These are phyloP conservation scores for Alectoria sarmentosa DNA, from an alignment of 495 filamentous ascomycete species.

Conservation along the genomic window DNA sequence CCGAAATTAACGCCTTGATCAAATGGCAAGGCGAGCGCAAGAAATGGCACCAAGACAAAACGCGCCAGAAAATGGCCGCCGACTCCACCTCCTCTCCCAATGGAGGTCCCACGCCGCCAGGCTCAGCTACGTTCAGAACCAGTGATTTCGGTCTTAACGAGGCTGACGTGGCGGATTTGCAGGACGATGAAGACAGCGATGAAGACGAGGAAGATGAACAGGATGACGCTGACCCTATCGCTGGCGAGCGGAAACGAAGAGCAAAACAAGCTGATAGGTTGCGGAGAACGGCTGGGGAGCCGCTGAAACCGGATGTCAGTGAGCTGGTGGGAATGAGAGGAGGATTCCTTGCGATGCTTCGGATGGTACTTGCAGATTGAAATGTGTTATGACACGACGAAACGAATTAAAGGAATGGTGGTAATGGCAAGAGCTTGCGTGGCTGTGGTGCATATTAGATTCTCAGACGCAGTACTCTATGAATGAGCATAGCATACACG, in stretches of 20 bases:
- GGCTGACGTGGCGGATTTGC: slow-evolving; percentile 27
- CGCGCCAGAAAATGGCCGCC: slow-evolving; percentile 95
- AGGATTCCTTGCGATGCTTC: slow-evolving; percentile 76
- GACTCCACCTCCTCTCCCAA: slow-evolving; percentile 44
- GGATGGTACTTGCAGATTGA: slow-evolving; percentile 76
- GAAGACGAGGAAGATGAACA: slow-evolving; percentile 69
- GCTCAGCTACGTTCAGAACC: slow-evolving; percentile 53
- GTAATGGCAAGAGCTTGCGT: background rate
- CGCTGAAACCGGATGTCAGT: slow-evolving; percentile 68
- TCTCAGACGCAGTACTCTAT: background rate
- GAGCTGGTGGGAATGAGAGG: slow-evolving; percentile 74
- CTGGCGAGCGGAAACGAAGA: slow-evolving; percentile 71
- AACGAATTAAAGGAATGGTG: background rate
- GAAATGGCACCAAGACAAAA: slow-evolving; percentile 97
- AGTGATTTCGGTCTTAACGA: slow-evolving; percentile 86
- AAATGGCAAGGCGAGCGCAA: slow-evolving; percentile 92
- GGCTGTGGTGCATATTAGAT: background rate
- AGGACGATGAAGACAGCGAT: slow-evolving; percentile 19
- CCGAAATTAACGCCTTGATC: slow-evolving; percentile 77
- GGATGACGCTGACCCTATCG: slow-evolving; percentile 77
- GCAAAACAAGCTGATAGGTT: slow-evolving; percentile 69
- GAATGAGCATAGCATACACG: no score
- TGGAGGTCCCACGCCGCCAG: slow-evolving; percentile 37
- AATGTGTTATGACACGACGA: background rate
- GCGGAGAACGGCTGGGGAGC: slow-evolving; percentile 79